Conservation (phyloP, 768 basidiomycete species). For the Rhizopogon vinicolor region DNA sequence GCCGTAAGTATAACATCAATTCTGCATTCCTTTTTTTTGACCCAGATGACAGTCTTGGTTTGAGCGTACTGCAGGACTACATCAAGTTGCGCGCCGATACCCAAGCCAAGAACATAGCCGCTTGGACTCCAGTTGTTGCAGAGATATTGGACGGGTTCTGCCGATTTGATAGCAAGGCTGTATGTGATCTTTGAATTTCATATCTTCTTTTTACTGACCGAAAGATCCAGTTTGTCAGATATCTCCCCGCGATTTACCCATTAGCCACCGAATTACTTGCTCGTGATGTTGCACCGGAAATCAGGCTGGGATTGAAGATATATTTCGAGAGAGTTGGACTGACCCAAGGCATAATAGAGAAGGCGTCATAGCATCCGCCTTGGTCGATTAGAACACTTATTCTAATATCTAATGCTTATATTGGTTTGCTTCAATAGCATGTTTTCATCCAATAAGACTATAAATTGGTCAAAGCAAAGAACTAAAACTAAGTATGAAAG, state of each 20-base stretch:
- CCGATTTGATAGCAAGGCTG: conserved; percentile 85
- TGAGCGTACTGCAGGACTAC: conserved; percentile 88
- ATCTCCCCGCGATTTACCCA: conserved; percentile 89
- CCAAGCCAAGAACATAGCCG: conserved; percentile 90
- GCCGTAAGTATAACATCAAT: conserved; percentile 45
- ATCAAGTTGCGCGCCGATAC: conserved; percentile 85
- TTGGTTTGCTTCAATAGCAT: conserved; percentile 8
- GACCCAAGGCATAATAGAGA: conserved; percentile 70
- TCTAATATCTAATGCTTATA: conserved; percentile 16
- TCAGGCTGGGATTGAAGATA: conserved; percentile 72
- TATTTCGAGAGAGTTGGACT: conserved; percentile 81
- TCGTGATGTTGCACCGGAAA: conserved; percentile 78
- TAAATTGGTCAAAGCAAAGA: conserved; percentile 30
- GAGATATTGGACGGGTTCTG: conserved; percentile 91
- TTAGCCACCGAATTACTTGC: conserved; percentile 80
- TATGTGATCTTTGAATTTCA: conserved; percentile 38
- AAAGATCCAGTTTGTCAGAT: conserved; percentile 67
- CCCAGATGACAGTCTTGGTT: conserved; percentile 57
- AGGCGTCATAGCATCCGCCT: conserved; percentile 38
- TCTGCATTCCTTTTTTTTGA: not conserved
- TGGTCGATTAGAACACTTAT: conserved; percentile 13
- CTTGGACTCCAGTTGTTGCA: conserved; percentile 99
- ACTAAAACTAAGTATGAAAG: conserved; percentile 7
- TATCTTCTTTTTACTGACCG: conserved; percentile 4
- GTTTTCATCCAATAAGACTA: conserved; percentile 17